Conservation (phyloP, 2,329 filamentous ascomycete species). For the Xylaria sp. region DNA sequence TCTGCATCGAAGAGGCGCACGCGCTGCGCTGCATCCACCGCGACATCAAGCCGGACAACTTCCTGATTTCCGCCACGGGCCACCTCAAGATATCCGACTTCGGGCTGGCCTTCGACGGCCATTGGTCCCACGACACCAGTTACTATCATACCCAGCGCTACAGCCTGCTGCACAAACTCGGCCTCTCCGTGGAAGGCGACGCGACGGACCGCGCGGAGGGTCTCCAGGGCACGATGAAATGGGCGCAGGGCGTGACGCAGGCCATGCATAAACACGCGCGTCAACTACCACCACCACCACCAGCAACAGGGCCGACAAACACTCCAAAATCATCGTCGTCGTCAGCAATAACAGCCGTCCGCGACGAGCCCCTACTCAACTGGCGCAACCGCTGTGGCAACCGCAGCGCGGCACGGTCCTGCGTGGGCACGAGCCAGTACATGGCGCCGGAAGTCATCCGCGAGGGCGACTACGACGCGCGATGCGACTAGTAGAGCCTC, state of each 20-base stretch:
- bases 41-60: constrained; percentile 97
- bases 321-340: not conserved
- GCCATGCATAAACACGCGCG: constrained; percentile 56
- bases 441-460: constrained; percentile 95
- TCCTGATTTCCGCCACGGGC: constrained; percentile 86
- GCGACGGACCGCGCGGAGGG: constrained; percentile 67
- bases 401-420: constrained; percentile 80
- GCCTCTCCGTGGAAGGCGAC: constrained; percentile 79
- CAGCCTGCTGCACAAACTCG: constrained; percentile 79
- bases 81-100: constrained; percentile 98
- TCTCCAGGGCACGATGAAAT: constrained; percentile 52
- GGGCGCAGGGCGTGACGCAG: constrained; percentile 54
- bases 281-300: constrained; percentile 49
- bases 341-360: constrained; percentile 31
- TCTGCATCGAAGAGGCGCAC: constrained; percentile 94
- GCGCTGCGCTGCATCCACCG: constrained; percentile 90
- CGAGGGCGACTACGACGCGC: constrained; percentile 85
- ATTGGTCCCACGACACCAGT: constrained; percentile 90
- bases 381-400: constrained; percentile 78
- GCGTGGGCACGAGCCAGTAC: constrained; percentile 96
- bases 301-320: not conserved
- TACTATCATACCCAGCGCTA: constrained; percentile 90
- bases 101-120: constrained; percentile 92
- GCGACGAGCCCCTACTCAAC: constrained; percentile 66
- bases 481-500: constrained; percentile 98